Evolutionary conservation across 2,329 filamentous ascomycete genomes (phyloP).

Genomic region (Sphaceloma murrayae): DNA sequence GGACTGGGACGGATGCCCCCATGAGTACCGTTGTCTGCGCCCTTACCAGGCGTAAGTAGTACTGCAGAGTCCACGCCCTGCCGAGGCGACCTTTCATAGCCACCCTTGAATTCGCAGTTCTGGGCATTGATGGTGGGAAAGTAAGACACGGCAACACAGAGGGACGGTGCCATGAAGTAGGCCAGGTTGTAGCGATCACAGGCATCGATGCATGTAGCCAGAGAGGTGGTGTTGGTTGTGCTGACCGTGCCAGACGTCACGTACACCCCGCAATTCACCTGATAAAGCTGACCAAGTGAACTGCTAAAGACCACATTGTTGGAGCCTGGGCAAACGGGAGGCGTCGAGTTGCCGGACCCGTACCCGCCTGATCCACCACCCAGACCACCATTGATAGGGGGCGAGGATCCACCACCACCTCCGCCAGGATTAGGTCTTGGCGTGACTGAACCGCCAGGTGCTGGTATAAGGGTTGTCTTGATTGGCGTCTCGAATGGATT

Average conservation of each 20-base stretch:
- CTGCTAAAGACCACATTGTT: constrained; percentile 22
- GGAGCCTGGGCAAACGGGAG: constrained; percentile 24
- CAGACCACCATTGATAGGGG: constrained; percentile 11
- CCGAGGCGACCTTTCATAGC: constrained; percentile 16
- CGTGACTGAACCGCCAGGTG: constrained; percentile 9
- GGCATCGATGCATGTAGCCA: constrained; percentile 25
- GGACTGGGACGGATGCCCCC: constrained; percentile 18
- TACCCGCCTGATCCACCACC: constrained; percentile 11
- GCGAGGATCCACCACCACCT: constrained; percentile 10
- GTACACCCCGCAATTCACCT: constrained; percentile 23
- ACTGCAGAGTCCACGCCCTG: constrained; percentile 19
- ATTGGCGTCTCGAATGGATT: constrained; percentile 9
- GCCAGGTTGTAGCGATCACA: constrained; percentile 27
- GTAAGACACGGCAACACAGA: constrained; percentile 25
- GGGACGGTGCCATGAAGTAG: constrained; percentile 21
- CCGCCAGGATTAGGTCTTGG: not conserved
- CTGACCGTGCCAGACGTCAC: constrained; percentile 22
- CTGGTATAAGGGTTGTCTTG: too few species aligned
- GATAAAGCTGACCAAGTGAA: constrained; percentile 24
- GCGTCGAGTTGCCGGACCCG: constrained; percentile 17
- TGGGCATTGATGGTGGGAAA: constrained; percentile 14
- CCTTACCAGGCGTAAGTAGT: constrained; percentile 19
- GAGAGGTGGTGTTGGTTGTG: constrained; percentile 21
- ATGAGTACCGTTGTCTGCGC: constrained; percentile 19
- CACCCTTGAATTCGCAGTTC: constrained; percentile 25